Evolutionary conservation across 2,329 filamentous ascomycete genomes (phyloP), one percentile per base, ranked within the genome.

Genomic region (Alternaria gansuensis): DNA sequence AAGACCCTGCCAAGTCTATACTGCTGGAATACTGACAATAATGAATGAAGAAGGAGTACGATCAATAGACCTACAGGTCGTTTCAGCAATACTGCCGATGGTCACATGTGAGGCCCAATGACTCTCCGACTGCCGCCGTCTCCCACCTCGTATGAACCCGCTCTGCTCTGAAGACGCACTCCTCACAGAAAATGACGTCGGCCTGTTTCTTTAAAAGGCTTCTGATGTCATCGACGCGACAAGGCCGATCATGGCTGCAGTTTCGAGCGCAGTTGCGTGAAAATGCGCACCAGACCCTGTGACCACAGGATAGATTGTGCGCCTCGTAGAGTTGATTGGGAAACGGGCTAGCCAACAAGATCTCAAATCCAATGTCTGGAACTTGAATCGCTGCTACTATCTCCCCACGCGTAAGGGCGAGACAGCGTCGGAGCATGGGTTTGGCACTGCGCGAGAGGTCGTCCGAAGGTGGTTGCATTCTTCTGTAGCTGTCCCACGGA

Each of bases 271-370:
- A 69, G 3, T 43, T 33, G 21, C 59, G 51, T 9, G 17, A 24
- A 2, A 23, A 5, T 21, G 9, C 8, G 13, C 36, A 57, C 54
- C 53, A 66, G 5, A 69, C 62, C 28, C 51, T 31, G 51, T 69
- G 63, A 11, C 63, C 63, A 31, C 66, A 69, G 14, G 33, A 41
- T 24, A 69, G 31, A 7, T 29, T 33, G 44, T 69, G 66, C 11
- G 40, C 10, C 5, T 44, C 23, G 21, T 23, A 11, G 4, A 24
- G 9, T 10, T 34, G 51, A 4, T 50, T 46, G 44, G 37, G 33
- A 36, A 64, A 59, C 1, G 57, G 40, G 13, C 26, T 31, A 24
- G 46, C 48, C n/a, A 67, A 43, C 13, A 56, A 14, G 2, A 4
- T 9, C 1, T 54, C 29, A 23, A 57, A 48, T 1, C 37, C 29